Evolutionary conservation across 495 filamentous ascomycete species (phyloP).

Genomic region (Lasiosphaeria hispida): DNA sequence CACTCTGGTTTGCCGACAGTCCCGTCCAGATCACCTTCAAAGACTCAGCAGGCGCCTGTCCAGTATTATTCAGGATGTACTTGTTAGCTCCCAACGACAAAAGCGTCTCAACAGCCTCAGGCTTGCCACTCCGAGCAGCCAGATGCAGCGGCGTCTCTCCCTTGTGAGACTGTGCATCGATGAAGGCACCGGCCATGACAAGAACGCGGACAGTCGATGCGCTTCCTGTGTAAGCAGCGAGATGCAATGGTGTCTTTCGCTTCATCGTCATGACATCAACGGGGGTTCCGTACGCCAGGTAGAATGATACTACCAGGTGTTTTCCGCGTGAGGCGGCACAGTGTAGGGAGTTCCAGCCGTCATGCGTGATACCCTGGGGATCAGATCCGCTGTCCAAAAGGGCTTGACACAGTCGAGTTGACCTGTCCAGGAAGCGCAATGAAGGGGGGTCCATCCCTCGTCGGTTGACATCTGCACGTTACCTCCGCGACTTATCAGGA

Average conservation of each 20-base stretch:
- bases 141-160: slow-evolving; percentile 1
- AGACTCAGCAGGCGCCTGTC: background rate
- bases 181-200: background rate
- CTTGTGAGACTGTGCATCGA: slow-evolving; percentile 4
- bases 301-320: background rate
- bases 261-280: slow-evolving; percentile 3
- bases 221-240: background rate
- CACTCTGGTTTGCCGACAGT: background rate
- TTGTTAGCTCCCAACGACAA: slow-evolving; percentile 1
- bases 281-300: slow-evolving; percentile 1
- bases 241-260: slow-evolving; percentile 5
- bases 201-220: background rate
- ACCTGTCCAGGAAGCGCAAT: slow-evolving; percentile 5
- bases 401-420: slow-evolving; percentile 1
- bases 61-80: slow-evolving; percentile 2
- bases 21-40: background rate
- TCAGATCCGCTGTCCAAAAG: slow-evolving; percentile 1
- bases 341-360: slow-evolving; percentile 3
- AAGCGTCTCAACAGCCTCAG: slow-evolving; percentile 3
- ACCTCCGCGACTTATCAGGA: background rate
- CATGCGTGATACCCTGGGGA: background rate
- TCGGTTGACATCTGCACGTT: background rate
- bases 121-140: background rate
- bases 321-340: slow-evolving; percentile 2
- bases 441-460: slow-evolving; percentile 1